Evolutionary conservation across 179 eudicot species (phyloP), one percentile per base, ranked within the genome.

Genomic region (Corrigiola litoralis): DNA sequence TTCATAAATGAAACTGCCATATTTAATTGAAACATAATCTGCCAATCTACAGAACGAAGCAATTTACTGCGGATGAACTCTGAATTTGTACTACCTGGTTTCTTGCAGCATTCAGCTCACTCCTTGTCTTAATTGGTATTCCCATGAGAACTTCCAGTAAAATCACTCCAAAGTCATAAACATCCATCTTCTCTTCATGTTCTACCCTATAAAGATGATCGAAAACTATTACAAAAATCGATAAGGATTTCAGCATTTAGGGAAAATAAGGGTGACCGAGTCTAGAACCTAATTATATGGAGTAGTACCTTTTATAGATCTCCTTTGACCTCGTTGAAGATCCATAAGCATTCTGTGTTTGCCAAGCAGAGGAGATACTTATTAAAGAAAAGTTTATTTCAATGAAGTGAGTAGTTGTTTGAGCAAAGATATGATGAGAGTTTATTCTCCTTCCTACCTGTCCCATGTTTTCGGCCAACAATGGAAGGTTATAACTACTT

Each of bases 131-230:
- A 37, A 85, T 63, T 44, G 76, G 77, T 65, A 80, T 76, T 60
- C 96, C 98, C 55, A 82, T 64, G 44, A 89, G 80, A 44, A 82
- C 72, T 62, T 92, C 96, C 6, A 87, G 84, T 57, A 87, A 61
- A 71, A 92, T 85, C 7, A 87, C 91, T 63, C 98, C 98, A 56
- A 89, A 85, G 76, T 87, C 92, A 52, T 87, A 87, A 5, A 92
- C 68, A 67, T 92, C 96, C 59, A 52, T 63, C 80, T 84, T 89
- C 65, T 87, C 95, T 51, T 84, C 84, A 49, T 82, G 64, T 42
- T 72, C 77, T 45, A 67, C 69, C 76, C 96, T 91, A 75, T 57
- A 51, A 45, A 24, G 5, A 57, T 28, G 42, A 10, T 17, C 7
- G n/a, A n/a, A 17, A 37, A 37, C 1, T 25, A 38, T 31, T 29